Percentiles rank a stretch among this genome's conserved stretches.
Evolutionary conservation across 345 rosid genomes (phyloP).

Genomic region (Linum usitatissimum): DNA sequence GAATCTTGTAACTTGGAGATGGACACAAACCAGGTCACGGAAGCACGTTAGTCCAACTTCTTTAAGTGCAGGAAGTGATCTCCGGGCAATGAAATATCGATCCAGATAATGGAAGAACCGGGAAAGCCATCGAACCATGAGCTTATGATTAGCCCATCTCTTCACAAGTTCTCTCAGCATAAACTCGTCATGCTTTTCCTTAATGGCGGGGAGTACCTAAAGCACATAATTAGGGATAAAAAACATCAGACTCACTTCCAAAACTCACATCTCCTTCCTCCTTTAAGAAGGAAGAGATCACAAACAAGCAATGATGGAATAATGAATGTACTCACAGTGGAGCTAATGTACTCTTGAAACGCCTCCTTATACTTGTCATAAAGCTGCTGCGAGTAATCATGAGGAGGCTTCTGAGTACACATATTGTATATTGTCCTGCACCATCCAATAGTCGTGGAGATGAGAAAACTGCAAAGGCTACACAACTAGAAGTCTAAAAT

Average conservation of each 20-base stretch:
- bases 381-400: constrained; percentile 26
- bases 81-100: constrained; percentile 32
- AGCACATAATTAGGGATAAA: not conserved
- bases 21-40: constrained; percentile 21
- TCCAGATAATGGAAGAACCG: constrained; percentile 45
- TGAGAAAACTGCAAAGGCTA: constrained; percentile 3
- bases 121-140: constrained; percentile 46
- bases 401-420: constrained; percentile 31
- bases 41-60: constrained; percentile 36
- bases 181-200: constrained; percentile 35
- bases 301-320: not conserved
- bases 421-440: constrained; percentile 28
- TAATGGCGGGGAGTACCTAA: constrained; percentile 38
- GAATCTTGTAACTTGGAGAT: not conserved
- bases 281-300: not conserved
- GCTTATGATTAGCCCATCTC: constrained; percentile 42
- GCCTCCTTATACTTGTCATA: constrained; percentile 24
- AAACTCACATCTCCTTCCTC: not conserved
- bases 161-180: constrained; percentile 43
- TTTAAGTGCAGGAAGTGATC: constrained; percentile 28
- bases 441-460: not conserved
- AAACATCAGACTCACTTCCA: not conserved
- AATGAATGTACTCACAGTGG: constrained; percentile 14
- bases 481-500: not conserved
- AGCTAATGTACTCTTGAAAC: constrained; percentile 20